These are phyloP conservation scores for Tephrocybe sp. DNA, from an alignment of 768 basidiomycete genomes.

Conservation along the genomic window DNA sequence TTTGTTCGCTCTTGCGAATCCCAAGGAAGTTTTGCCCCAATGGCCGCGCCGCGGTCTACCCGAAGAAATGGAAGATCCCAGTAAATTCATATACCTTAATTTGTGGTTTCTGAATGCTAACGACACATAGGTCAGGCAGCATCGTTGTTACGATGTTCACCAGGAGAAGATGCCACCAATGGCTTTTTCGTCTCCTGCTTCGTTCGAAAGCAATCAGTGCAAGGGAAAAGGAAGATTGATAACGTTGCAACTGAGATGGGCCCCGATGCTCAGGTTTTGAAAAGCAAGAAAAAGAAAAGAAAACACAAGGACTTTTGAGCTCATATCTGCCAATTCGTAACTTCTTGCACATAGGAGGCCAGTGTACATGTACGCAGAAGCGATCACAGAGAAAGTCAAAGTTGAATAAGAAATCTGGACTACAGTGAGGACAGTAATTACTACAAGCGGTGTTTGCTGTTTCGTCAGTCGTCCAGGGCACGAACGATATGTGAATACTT, in stretches of 20 bases:
- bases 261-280: slow-evolving; percentile 3
- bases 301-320: slow-evolving; percentile 17
- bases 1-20: slow-evolving; percentile 68
- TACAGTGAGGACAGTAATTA: slow-evolving; percentile 15
- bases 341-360: too few species aligned
- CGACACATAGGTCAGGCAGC: slow-evolving; percentile 45
- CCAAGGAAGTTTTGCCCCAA: slow-evolving; percentile 63
- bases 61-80: slow-evolving; percentile 57
- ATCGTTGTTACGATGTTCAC: slow-evolving; percentile 68
- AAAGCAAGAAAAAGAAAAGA: slow-evolving; percentile 22
- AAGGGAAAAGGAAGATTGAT: slow-evolving; percentile 24
- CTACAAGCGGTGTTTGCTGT: slow-evolving; percentile 12
- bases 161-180: slow-evolving; percentile 85
- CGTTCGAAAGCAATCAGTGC: slow-evolving; percentile 30
- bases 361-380: too few species aligned
- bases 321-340: too few species aligned
- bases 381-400: too few species aligned
- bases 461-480: slow-evolving; percentile 18
- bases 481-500: slow-evolving; percentile 17
- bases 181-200: slow-evolving; percentile 99
- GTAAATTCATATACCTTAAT: slow-evolving; percentile 30
- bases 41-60: slow-evolving; percentile 82
- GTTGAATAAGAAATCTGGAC: slow-evolving; percentile 9
- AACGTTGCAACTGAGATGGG: slow-evolving; percentile 16
- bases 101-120: slow-evolving; percentile 5